Percentiles rank a stretch among this genome's conserved stretches.
Conservation (phyloP, 768 basidiomycete genomes). For the Austroboletus eburneus region DNA sequence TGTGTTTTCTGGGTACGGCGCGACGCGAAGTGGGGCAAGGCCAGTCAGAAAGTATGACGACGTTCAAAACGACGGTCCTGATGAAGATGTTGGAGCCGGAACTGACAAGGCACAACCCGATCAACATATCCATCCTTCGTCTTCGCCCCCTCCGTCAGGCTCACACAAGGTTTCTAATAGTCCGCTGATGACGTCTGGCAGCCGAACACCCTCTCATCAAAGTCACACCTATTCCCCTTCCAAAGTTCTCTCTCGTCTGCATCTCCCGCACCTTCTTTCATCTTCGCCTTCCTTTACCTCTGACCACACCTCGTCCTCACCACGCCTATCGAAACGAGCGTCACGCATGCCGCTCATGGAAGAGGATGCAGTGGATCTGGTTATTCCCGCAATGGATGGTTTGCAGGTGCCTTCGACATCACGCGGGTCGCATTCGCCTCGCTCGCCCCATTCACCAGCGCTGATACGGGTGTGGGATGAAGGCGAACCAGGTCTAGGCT, state of each 20-base stretch:
- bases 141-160: slow-evolving; percentile 8
- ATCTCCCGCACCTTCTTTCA: slow-evolving; percentile 5
- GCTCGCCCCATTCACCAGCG: slow-evolving; percentile 11
- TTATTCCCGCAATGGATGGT: slow-evolving; percentile 41
- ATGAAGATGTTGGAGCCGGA: slow-evolving; percentile 16
- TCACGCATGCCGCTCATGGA: slow-evolving; percentile 18
- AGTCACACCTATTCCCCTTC: slow-evolving; percentile 2
- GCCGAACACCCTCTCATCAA: slow-evolving; percentile 6
- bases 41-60: slow-evolving; percentile 5
- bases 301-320: neutral
- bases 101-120: neutral
- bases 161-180: slow-evolving; percentile 5
- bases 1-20: slow-evolving; percentile 20
- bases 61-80: neutral
- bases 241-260: neutral
- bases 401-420: slow-evolving; percentile 16
- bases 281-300: slow-evolving; percentile 3
- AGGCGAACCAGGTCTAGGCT: neutral
- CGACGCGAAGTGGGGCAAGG: slow-evolving; percentile 19
- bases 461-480: slow-evolving; percentile 28
- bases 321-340: slow-evolving; percentile 5
- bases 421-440: neutral
- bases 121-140: neutral
- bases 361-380: slow-evolving; percentile 84
- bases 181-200: slow-evolving; percentile 3